Evolutionary conservation across 2,329 filamentous ascomycete species (phyloP).

Genomic region (Epichloe sibirici): DNA sequence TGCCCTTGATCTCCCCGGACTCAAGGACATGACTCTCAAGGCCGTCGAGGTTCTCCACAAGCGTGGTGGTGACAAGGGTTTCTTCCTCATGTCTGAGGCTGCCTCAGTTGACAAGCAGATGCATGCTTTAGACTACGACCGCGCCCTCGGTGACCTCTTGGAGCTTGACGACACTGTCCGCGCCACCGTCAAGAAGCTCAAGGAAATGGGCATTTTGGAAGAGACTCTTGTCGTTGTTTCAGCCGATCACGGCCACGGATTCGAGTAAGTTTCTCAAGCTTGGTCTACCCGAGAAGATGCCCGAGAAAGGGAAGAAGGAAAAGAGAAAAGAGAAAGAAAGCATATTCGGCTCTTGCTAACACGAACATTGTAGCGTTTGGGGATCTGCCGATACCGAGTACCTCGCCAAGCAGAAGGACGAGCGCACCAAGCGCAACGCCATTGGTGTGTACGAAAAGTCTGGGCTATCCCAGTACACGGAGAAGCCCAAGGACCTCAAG

Average conservation of each 20-base stretch:
- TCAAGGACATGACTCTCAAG: constrained; percentile 85
- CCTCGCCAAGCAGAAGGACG: constrained; percentile 48
- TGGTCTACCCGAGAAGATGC: background rate
- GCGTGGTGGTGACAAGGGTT: constrained; percentile 56
- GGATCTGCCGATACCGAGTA: constrained; percentile 73
- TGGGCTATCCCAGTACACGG: constrained; percentile 63
- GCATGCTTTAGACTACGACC: constrained; percentile 76
- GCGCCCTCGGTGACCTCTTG: constrained; percentile 70
- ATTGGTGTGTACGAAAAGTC: constrained; percentile 63
- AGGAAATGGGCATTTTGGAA: constrained; percentile 52
- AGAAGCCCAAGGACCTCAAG: constrained; percentile 42
- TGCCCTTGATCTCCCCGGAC: constrained; percentile 64
- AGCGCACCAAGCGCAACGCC: constrained; percentile 63
- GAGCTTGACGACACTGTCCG: constrained; percentile 77
- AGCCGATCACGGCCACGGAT: constrained; percentile 82
- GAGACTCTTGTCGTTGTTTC: constrained; percentile 72
- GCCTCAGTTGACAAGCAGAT: constrained; percentile 85
- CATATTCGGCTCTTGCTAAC: constrained; percentile 1
- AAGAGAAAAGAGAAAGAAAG: background rate
- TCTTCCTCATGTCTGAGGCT: constrained; percentile 80
- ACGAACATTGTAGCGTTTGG: constrained; percentile 41
- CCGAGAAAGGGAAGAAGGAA: too few species aligned
- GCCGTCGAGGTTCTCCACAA: constrained; percentile 67
- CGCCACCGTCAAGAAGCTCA: constrained; percentile 60
- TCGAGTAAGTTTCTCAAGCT: constrained; percentile 39